phyloP scores from a whole-genome alignment of 2,329 filamentous ascomycete species.

The Epichloe baconii region DNA sequence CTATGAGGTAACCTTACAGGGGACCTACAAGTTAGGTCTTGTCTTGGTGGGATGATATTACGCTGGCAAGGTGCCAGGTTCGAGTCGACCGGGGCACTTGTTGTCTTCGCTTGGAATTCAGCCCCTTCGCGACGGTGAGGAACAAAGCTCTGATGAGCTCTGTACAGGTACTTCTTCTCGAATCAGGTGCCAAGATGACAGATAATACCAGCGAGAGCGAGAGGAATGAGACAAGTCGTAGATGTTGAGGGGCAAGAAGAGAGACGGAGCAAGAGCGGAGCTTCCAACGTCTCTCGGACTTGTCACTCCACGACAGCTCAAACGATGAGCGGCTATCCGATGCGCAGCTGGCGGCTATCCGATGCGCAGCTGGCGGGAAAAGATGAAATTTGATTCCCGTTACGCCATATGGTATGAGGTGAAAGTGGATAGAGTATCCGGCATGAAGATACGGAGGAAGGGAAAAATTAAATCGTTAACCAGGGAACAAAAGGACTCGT shows the following conservation, averaged over 20 bases:
- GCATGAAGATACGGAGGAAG: neutral
- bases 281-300: neutral
- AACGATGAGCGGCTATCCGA: neutral
- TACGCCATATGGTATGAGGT: neutral
- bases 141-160: neutral
- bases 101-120: neutral
- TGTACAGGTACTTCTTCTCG: neutral
- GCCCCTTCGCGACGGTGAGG: neutral
- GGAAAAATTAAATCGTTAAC: neutral
- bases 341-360: neutral
- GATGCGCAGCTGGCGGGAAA: neutral
- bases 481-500: neutral
- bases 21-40: neutral
- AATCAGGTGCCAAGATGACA: neutral
- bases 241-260: neutral
- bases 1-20: slow-evolving; percentile 1
- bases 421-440: neutral
- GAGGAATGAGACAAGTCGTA: neutral
- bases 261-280: neutral
- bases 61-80: neutral
- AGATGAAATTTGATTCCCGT: neutral
- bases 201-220: neutral
- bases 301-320: neutral
- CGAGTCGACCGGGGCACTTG: neutral
- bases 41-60: neutral